Evolutionary conservation across 2,329 filamentous ascomycete genomes (phyloP), one percentile per base, ranked within the genome.

Genomic region (Penicillium sp.): DNA sequence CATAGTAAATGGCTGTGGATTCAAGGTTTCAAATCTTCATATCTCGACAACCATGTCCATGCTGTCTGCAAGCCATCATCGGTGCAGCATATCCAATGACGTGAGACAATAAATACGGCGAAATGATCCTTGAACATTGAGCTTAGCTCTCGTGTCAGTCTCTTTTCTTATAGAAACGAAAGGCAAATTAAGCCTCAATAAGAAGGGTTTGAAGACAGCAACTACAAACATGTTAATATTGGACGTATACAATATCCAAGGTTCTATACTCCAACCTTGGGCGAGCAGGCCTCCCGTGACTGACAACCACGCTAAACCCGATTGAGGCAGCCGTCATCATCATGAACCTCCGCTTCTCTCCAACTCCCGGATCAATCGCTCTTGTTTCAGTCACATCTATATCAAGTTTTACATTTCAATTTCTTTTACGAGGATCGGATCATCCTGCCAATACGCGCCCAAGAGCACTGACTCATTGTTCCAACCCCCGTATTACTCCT

Each of bases 221-320:
- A 44, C 41, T 38, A 2, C 13, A 39, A 38, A n/a, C 0, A 26
- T n/a, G 18, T 6, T 11, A 34, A 32, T 39, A 2, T 39, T 7
- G 16, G 16, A 39, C 14, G 32, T n/a, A 35, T 14, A 13, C 11
- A 4, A 11, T 42, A 26, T 47, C 23, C 18, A 11, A 10, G 19
- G 10, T 47, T 43, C 19, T 47, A 47, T 52, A 52, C 49, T 53
- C 27, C 45, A 38, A 34, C 14, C n/a, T 39, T n/a, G 10, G 16
- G n/a, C 3, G 39, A 26, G 27, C 14, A 27, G 16, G 32, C 18
- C 18, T 63, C 68, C 68, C 67, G 68, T 71, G 69, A 71, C 64
- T 62, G 52, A 23, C 38, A 47, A 30, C 48, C 32, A 45, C 62
- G 60, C 69, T 71, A 71, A 61, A 38, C 67, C 59, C 9, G 7